Base-by-base conservation (phyloP, 371 early-diverging fungal genomes). In the Rhizopus sp. region DNA sequence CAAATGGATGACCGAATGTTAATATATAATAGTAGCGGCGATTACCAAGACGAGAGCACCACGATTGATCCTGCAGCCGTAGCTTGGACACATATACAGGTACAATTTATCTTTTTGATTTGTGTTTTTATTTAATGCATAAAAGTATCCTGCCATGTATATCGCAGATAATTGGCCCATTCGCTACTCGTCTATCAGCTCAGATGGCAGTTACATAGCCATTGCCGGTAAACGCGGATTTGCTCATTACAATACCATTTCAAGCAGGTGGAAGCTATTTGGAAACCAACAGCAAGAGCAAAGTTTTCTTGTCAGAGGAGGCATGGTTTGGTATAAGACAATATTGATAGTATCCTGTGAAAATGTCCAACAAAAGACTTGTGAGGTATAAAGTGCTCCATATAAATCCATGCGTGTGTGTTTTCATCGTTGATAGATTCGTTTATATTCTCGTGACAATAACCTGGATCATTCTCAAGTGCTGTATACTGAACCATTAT, bases 91-190 rank as follows among this genome's bases (percentile, higher is more conserved):
- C 82, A 88, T 53, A 83, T 91, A 40, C 86, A 85, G 74, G 88
- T 89, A 70, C 7, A 45, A 15, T 47, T 8, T 8, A 45, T 13
- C n/a, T 9, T 23, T 37, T 16, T 42, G 29, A 13, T 31, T 37
- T 1, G 30, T 35, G 7, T 49, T 30, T 10, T 23, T 10, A 7
- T 48, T 31, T 40, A 37, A 42, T 12, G 3, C 10, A 23, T 39
- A 35, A 15, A 61, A 90, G 84, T 83, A 89, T 44, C 93, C 93
- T 1, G 69, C 75, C 8, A 82, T 87, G 60, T 93, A 93, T 59
- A 82, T 92, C 46, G 79, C 88, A 7, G 85, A 85, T 41, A 90
- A 92, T 60, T 93, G 93, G 93, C 93, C 93, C 5, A 90, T 92
- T 31, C 80, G 82, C 81, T 88, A 85, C 62, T 73, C 87, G 1